Base-by-base conservation (phyloP, 345 rosid genomes). In the Luvunga scandens region DNA sequence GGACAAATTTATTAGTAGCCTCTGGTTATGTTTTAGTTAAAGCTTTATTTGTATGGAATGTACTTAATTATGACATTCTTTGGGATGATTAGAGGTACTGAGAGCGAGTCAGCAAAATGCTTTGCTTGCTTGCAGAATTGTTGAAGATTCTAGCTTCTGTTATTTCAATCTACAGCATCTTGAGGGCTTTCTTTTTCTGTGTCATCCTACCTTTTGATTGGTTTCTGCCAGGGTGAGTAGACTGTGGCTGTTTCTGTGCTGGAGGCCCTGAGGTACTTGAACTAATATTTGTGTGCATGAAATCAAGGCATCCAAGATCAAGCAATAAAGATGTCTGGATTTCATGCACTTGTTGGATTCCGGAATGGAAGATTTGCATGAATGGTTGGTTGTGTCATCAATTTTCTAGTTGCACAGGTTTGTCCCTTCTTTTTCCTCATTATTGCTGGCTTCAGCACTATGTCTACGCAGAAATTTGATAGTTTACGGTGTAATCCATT, bases 221-320 rank as follows among this genome's bases (percentile, higher is more conserved):
- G 25, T 45, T 69, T 30, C 72, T 14, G 31, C 30, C 33, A 24
- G 73, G n/a, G 42, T 33, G 45, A 45, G 34, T 57, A 45, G 73
- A 27, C 25, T 13, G 10, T 63, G 8, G 36, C 30, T 63, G 34
- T 25, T 63, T 18, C 7, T 14, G 34, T 63, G 18, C 53, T 10
- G 53, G 16, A 9, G 45, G 28, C 64, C 60, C 27, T 22, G 22
- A 72, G 50, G 75, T 55, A 33, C 10, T 4, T 2, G 13, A 57
- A 34, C 53, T 33, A 34, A 72, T 30, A 56, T 72, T 72, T 12
- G 19, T 48, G 24, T 6, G 75, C 65, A 72, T 72, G 36, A 72
- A 34, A 72, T 57, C 39, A 21, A 72, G 75, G 61, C 61, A 56
- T 61, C n/a, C 12, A 57, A 72, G 75, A 34, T 24, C 34, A 33